These are phyloP conservation scores for Tolypocladium amazonense DNA, from an alignment of 2,329 filamentous ascomycete species.

Conservation along the genomic window DNA sequence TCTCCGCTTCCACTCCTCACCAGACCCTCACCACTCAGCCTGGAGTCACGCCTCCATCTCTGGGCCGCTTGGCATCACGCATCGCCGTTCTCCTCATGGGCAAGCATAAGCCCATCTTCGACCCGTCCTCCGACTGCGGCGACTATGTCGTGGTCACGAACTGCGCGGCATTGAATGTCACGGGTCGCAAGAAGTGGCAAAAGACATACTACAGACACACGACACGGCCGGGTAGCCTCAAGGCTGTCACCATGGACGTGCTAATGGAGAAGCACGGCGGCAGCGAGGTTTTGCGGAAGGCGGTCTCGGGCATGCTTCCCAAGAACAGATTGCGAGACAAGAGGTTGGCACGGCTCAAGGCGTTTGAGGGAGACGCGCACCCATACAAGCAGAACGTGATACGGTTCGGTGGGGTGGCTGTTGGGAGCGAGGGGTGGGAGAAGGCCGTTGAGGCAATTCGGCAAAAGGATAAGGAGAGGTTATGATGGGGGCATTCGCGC, in stretches of 20 bases:
- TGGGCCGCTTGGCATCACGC: slow-evolving; percentile 78
- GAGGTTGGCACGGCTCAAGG: slow-evolving; percentile 80
- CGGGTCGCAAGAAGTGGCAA: slow-evolving; percentile 84
- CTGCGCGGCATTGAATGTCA: slow-evolving; percentile 77
- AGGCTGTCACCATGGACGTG: slow-evolving; percentile 85
- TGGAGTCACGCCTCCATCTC: slow-evolving; percentile 58
- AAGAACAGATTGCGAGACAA: slow-evolving; percentile 91
- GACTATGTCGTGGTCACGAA: slow-evolving; percentile 96
- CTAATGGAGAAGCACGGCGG: slow-evolving; percentile 93
- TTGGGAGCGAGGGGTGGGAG: slow-evolving; percentile 44
- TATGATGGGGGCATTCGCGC: slow-evolving; percentile 29
- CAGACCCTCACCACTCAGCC: slow-evolving; percentile 46
- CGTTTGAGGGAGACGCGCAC: slow-evolving; percentile 85
- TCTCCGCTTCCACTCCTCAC: slow-evolving; percentile 61
- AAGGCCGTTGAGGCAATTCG: slow-evolving; percentile 39
- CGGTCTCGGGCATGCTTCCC: slow-evolving; percentile 93
- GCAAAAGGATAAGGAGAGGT: slow-evolving; percentile 35
- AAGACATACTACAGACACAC: slow-evolving; percentile 96
- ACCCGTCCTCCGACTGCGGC: slow-evolving; percentile 95
- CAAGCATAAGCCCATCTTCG: slow-evolving; percentile 97
- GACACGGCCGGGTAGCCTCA: slow-evolving; percentile 78
- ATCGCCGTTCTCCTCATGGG: slow-evolving; percentile 90
- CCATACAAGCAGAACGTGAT: slow-evolving; percentile 87
- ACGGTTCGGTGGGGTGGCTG: slow-evolving; percentile 51
- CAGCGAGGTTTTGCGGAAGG: slow-evolving; percentile 79